Evolutionary conservation across 192 early-diverging fungal species (phyloP).

Genomic region (Umbelopsis isabellina): DNA sequence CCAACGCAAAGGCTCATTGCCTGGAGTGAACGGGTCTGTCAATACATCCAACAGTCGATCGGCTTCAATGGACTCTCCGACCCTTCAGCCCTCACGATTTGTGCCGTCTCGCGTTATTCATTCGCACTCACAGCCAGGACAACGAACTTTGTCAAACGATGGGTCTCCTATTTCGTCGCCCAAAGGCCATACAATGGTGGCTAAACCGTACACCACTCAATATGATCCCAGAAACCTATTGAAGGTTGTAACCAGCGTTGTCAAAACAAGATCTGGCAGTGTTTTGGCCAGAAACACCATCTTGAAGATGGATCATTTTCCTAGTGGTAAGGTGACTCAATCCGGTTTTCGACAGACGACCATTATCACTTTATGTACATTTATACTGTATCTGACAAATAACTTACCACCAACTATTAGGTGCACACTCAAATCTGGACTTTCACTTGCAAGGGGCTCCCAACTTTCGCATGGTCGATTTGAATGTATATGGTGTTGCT

Average conservation of each 20-base stretch:
- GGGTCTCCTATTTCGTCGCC: not conserved
- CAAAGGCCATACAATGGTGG: not conserved
- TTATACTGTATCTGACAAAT: too few relatives aligned
- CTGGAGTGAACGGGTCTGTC: not conserved
- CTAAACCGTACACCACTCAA: conserved; percentile 4
- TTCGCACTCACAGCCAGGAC: not conserved
- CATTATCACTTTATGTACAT: not conserved
- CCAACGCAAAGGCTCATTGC: conserved; percentile 7
- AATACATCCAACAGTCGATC: not conserved
- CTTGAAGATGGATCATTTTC: conserved; percentile 65
- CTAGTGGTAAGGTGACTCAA: conserved; percentile 29
- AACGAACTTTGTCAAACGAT: not conserved
- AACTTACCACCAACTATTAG: conserved; percentile 9
- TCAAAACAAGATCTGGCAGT: conserved; percentile 50
- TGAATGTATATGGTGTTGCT: conserved; percentile 65
- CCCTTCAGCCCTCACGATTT: not conserved
- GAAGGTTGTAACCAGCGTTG: conserved; percentile 45
- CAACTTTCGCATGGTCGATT: conserved; percentile 63
- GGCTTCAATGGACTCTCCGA: not conserved
- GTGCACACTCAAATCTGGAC: conserved; percentile 47
- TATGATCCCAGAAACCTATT: conserved; percentile 43
- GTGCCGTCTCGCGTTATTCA: conserved; percentile 1
- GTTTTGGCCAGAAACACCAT: conserved; percentile 57
- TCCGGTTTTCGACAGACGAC: not conserved
- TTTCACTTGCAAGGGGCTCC: conserved; percentile 68